Base-by-base conservation (phyloP, 2,329 filamentous ascomycete species). In the Sclerotinia nivalis region DNA sequence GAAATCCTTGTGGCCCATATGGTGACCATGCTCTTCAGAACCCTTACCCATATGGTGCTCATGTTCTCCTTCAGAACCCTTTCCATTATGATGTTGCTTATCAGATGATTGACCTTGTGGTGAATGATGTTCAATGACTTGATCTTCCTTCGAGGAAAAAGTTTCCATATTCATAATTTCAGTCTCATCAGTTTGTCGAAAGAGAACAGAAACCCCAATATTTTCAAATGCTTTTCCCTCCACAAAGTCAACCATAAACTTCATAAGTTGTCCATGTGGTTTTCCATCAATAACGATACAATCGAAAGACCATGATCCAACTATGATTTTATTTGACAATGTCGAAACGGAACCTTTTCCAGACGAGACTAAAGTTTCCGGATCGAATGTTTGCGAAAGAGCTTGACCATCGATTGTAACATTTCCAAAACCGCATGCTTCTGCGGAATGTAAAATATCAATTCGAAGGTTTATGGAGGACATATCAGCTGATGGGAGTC, bases 371-470 rank as follows among this genome's bases (percentile, higher is more conserved):
- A 50, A 37, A 40, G 66, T 61, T 34, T 68, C 43, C 56, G 74
- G 70, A 43, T 72, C 72, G 10, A 71, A 58, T 56, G 80, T 78
- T 70, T 82, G 81, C 22, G 77, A 72, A 7, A 86, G 78, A 7
- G 76, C 52, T 70, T 83, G 80, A 70, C 81, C 83, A 75, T 85
- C 83, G 70, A 87, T 75, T 25, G 80, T 82, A 70, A 86, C 78
- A 72, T 83, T 84, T 72, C 80, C 82, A 74, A 78, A 79, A 3
- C 82, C 84, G 73, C 85, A 87, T 37, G 81, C 78, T n/a, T 80
- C 76, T 13, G 78, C 77, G 13, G 84, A 83, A 70, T 83, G 81
- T 45, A 81, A 76, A 50, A 86, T 77, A 71, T 84, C 80, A 60
- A 87, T 75, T 59, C 80, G 79, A 62, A 86, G 73, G 43, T 55